Conservation (phyloP, 2,329 filamentous ascomycete genomes). For the Pseudofabraea citricarpa region DNA sequence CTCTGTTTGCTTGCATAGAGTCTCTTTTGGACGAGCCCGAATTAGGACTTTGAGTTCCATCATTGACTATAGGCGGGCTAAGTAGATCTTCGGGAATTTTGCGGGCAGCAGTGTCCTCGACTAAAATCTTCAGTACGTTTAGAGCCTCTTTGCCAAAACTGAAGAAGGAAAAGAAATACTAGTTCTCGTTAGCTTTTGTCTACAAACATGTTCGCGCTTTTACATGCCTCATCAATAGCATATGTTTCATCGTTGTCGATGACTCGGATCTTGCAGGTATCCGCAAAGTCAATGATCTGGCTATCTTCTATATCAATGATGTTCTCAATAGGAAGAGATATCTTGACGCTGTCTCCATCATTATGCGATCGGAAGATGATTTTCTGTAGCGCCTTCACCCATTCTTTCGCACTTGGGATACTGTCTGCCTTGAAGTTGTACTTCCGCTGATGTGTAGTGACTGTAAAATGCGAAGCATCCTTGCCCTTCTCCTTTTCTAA, state of each 20-base stretch:
- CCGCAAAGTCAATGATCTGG: constrained; percentile 83
- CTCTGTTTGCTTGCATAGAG: constrained; percentile 15
- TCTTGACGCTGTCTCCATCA: constrained; percentile 95
- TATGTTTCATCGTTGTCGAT: constrained; percentile 93
- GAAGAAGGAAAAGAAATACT: constrained; percentile 98
- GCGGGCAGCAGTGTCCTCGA: constrained; percentile 28
- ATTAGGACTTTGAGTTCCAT: constrained; percentile 17
- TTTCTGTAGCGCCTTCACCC: constrained; percentile 89
- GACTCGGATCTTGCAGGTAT: constrained; percentile 89
- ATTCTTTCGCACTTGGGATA: constrained; percentile 82
- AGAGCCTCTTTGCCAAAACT: constrained; percentile 79
- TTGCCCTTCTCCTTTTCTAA: constrained; percentile 67
- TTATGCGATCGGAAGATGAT: constrained; percentile 96
- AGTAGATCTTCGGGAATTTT: constrained; percentile 27
- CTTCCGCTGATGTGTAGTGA: constrained; percentile 76
- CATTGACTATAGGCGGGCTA: constrained; percentile 9
- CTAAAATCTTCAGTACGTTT: constrained; percentile 55
- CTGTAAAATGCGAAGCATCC: constrained; percentile 71
- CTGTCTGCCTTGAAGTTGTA: constrained; percentile 91
- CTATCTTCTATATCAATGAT: constrained; percentile 91
- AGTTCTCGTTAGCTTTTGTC: background rate
- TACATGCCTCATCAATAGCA: constrained; percentile 80
- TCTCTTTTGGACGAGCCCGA: constrained; percentile 16
- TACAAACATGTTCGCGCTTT: too few relatives aligned
- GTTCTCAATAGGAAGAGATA: constrained; percentile 82